A percentile compares a stretch with the other conserved stretches of the same genome.
Conservation (phyloP, 345 rosid genomes). For the Pugionium cornutum region DNA sequence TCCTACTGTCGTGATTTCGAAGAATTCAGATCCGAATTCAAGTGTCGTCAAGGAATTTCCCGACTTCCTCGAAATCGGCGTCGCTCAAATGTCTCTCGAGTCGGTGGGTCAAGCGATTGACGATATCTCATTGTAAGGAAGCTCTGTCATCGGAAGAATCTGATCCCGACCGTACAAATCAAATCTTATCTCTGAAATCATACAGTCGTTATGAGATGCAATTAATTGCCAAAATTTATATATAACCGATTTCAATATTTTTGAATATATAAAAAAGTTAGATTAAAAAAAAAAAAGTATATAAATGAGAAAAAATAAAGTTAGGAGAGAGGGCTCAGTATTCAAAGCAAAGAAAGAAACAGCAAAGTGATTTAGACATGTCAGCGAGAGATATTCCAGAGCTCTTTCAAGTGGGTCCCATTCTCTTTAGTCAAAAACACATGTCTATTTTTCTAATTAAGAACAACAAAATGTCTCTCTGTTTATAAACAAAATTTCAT, state of each 20-base stretch:
- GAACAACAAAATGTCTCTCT: conserved; percentile 9
- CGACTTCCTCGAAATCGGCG: no score
- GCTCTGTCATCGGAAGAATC: no score
- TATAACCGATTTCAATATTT: conserved; percentile 9
- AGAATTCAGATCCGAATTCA: no score
- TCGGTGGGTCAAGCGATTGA: no score
- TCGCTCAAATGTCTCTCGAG: no score
- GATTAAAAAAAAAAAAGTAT: conserved; percentile 23
- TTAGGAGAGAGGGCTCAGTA: conserved; percentile 45
- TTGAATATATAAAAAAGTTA: conserved; percentile 8
- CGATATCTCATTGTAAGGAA: no score
- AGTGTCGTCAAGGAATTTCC: no score
- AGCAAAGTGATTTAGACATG: conserved; percentile 43
- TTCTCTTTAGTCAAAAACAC: conserved; percentile 41
- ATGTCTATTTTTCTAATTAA: conserved; percentile 20
- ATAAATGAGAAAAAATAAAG: conserved; percentile 35
- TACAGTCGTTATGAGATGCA: no score
- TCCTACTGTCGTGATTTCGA: no score
- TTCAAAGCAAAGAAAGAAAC: conserved; percentile 45
- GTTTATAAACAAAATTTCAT: neutral
- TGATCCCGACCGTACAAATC: no score
- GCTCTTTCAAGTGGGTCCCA: conserved; percentile 27
- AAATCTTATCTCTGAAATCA: no score
- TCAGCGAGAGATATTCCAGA: conserved; percentile 35
- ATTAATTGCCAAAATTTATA: no score